A percentile compares a stretch with the other conserved stretches of the same genome.
Conservation (phyloP, 2,329 filamentous ascomycete genomes). For the Escovopsis sp. region DNA sequence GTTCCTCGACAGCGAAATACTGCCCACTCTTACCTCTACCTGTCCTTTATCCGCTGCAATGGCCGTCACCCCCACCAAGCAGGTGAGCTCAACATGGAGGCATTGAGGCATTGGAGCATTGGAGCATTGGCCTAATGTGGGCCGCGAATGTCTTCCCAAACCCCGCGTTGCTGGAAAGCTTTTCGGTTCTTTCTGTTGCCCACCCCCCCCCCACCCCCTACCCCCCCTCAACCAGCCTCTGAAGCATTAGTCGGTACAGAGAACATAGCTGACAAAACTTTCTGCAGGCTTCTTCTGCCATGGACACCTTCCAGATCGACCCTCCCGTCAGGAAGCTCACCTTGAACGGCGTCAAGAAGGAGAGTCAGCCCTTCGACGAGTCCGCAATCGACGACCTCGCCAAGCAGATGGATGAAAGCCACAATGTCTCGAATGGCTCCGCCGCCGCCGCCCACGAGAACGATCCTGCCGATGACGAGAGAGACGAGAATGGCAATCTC, state of each 20-base stretch:
- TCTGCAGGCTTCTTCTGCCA: constrained; percentile 69
- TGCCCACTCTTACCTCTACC: too few relatives aligned
- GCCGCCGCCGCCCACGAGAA: constrained; percentile 13
- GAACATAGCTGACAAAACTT: constrained; percentile 1
- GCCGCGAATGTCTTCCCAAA: neutral
- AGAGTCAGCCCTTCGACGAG: constrained; percentile 50
- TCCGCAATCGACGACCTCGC: constrained; percentile 35
- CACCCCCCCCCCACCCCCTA: too few relatives aligned
- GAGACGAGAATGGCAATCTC: constrained; percentile 52
- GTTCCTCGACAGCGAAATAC: too few relatives aligned
- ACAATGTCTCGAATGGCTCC: constrained; percentile 32
- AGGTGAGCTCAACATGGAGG: constrained; percentile 25
- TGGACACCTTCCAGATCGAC: constrained; percentile 84
- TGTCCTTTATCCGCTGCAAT: constrained; percentile 47
- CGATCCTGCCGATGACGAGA: constrained; percentile 27
- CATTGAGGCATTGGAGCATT: too few relatives aligned
- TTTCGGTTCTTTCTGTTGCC: neutral
- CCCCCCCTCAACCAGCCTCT: neutral
- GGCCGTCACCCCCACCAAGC: constrained; percentile 51
- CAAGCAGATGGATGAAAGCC: constrained; percentile 43
- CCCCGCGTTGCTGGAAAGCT: too few relatives aligned
- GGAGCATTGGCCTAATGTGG: neutral
- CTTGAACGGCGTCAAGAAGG: constrained; percentile 62
- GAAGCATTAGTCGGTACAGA: neutral
- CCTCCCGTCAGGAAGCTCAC: constrained; percentile 82